phyloP scores from a whole-genome alignment of 306 rosid genomes.

The Urtica urens region DNA sequence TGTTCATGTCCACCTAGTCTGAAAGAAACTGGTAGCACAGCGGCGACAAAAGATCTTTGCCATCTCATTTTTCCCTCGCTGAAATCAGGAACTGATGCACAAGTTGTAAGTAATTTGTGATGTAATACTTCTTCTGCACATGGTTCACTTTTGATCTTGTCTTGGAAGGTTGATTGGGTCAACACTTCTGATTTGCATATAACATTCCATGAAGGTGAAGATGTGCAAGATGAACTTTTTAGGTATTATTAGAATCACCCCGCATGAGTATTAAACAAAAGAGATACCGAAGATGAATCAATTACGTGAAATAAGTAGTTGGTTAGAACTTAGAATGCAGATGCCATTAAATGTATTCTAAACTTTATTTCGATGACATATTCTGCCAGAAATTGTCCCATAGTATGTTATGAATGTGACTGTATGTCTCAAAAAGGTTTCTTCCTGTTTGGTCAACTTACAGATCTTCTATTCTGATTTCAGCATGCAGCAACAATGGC shows the following conservation, averaged over 20 bases:
- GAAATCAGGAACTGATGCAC: constrained; percentile 86
- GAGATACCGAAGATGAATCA: neutral
- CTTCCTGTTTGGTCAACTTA: constrained; percentile 12
- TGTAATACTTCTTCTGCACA: neutral
- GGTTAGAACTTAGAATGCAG: neutral
- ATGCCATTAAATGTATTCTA: neutral
- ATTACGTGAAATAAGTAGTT: neutral
- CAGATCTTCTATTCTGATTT: constrained; percentile 20
- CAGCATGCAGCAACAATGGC: constrained; percentile 99
- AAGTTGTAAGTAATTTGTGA: constrained; percentile 49
- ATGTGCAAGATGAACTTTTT: neutral
- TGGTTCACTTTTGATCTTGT: neutral
- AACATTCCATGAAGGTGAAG: neutral
- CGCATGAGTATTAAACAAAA: neutral
- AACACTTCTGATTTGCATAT: neutral
- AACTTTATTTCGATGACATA: neutral
- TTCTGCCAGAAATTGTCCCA: neutral
- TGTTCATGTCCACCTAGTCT: constrained; percentile 86
- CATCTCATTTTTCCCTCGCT: constrained; percentile 84
- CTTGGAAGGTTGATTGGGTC: neutral
- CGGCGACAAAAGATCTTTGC: constrained; percentile 74
- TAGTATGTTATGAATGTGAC: neutral
- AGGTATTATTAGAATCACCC: neutral
- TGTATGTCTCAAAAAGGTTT: neutral
- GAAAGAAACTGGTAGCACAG: constrained; percentile 54